Evolutionary conservation across 1,284 basidiomycete species (phyloP).

Genomic region (Bjerkandera adusta): DNA sequence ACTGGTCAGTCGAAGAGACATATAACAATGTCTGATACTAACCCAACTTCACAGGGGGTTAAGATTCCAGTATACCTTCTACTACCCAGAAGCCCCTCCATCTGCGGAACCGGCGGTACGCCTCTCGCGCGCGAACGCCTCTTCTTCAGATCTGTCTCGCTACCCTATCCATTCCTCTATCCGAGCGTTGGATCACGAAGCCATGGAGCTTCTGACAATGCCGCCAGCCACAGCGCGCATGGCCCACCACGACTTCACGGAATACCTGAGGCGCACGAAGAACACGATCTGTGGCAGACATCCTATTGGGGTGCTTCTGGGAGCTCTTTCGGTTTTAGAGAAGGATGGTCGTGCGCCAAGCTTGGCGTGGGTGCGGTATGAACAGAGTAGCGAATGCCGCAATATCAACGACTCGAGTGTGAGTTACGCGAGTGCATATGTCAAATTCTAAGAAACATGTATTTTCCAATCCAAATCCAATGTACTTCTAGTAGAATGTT

Average conservation of each 20-base stretch:
- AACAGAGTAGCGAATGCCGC: slow-evolving; percentile 83
- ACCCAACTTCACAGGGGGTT: slow-evolving; percentile 64
- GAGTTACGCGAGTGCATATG: slow-evolving; percentile 85
- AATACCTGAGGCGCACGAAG: slow-evolving; percentile 79
- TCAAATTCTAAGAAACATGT: slow-evolving; percentile 16
- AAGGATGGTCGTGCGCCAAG: slow-evolving; percentile 39
- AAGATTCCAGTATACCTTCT: slow-evolving; percentile 89
- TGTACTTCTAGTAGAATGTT: neutral
- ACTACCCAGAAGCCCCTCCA: slow-evolving; percentile 72
- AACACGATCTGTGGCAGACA: slow-evolving; percentile 98
- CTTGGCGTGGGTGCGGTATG: slow-evolving; percentile 84
- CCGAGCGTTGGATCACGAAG: slow-evolving; percentile 72
- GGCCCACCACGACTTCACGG: slow-evolving; percentile 66
- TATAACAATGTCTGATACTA: slow-evolving; percentile 18
- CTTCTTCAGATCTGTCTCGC: slow-evolving; percentile 36
- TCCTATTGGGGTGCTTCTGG: slow-evolving; percentile 90
- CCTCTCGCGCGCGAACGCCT: slow-evolving; percentile 44
- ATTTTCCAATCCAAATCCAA: neutral
- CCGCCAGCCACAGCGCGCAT: slow-evolving; percentile 49
- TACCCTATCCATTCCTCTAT: slow-evolving; percentile 74
- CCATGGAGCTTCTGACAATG: slow-evolving; percentile 70
- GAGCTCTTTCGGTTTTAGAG: slow-evolving; percentile 68
- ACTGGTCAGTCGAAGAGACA: too few species aligned
- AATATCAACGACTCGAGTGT: slow-evolving; percentile 83
- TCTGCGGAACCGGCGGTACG: slow-evolving; percentile 45